These are phyloP conservation scores for Groenewaldozyma auringiensis DNA, from an alignment of 1,139 yeast genomes.

Conservation along the genomic window DNA sequence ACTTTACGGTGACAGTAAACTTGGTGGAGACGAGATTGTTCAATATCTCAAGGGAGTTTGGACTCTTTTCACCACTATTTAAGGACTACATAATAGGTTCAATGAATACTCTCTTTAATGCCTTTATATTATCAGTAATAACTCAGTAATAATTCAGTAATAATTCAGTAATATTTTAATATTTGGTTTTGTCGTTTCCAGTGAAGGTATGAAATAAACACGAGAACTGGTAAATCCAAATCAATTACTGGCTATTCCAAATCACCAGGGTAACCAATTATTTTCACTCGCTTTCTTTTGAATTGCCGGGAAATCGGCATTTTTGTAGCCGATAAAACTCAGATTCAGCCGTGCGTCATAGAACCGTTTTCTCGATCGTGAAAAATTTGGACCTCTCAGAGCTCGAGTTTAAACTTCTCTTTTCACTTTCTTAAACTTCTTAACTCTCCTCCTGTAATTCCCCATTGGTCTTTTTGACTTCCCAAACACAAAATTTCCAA, in stretches of 20 bases:
- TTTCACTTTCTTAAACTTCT: background rate
- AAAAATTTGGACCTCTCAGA: conserved; percentile 1
- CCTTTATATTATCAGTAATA: too few relatives aligned
- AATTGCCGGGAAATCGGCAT: background rate
- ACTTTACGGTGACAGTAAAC: conserved; percentile 70
- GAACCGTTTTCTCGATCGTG: background rate
- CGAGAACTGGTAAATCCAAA: too few relatives aligned
- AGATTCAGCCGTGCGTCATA: background rate
- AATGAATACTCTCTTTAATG: too few relatives aligned
- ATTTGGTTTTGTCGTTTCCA: too few relatives aligned
- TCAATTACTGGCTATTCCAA: too few relatives aligned
- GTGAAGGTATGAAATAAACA: too few relatives aligned
- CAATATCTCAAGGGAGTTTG: conserved; percentile 72
- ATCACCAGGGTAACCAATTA: too few relatives aligned
- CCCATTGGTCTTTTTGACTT: background rate
- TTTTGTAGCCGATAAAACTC: background rate
- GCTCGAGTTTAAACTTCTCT: background rate
- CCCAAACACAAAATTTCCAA: background rate
- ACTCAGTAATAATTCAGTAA: too few relatives aligned
- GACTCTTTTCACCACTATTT: conserved; percentile 59
- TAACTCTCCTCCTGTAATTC: too few relatives aligned
- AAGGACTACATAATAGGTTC: too few relatives aligned
- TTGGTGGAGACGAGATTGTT: conserved; percentile 77
- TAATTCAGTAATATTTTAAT: too few relatives aligned
- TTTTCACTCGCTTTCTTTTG: too few relatives aligned